These are phyloP conservation scores for Carpinus viminea DNA, from an alignment of 306 rosid species.

Conservation along the genomic window DNA sequence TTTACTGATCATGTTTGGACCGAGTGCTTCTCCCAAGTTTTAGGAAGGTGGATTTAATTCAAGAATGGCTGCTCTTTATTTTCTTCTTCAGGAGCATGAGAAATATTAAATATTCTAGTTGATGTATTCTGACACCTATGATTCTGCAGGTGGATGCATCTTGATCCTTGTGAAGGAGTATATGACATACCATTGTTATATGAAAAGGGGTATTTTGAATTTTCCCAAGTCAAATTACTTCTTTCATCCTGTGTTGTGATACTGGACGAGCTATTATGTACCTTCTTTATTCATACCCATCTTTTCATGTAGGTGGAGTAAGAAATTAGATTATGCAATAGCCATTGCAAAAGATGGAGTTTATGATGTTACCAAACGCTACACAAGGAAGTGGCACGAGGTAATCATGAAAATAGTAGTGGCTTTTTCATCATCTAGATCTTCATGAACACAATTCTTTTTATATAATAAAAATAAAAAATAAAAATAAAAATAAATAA, in stretches of 20 bases:
- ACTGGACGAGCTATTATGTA: slow-evolving; percentile 16
- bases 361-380: slow-evolving; percentile 86
- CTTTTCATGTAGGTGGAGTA: slow-evolving; percentile 67
- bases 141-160: slow-evolving; percentile 92
- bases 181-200: slow-evolving; percentile 86
- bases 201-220: slow-evolving; percentile 74
- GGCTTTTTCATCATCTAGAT: background rate
- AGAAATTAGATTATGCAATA: slow-evolving; percentile 71
- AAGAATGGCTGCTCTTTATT: slow-evolving; percentile 14
- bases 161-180: slow-evolving; percentile 89
- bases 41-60: slow-evolving; percentile 64
- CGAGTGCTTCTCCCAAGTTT: slow-evolving; percentile 75
- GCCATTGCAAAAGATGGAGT: slow-evolving; percentile 80
- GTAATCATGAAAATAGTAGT: slow-evolving; percentile 34
- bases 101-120: slow-evolving; percentile 10
- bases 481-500: no score
- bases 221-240: slow-evolving; percentile 8
- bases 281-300: slow-evolving; percentile 3
- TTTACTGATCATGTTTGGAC: slow-evolving; percentile 94
- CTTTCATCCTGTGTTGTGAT: slow-evolving; percentile 27
- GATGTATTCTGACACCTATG: slow-evolving; percentile 33
- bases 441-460: slow-evolving; percentile 3
- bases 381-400: slow-evolving; percentile 94
- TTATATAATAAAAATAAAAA: no score
- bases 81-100: background rate